Evolutionary conservation across 805 yeast genomes (phyloP), one percentile per base, ranked within the genome.

Genomic region (Metschnikowia borealis): DNA sequence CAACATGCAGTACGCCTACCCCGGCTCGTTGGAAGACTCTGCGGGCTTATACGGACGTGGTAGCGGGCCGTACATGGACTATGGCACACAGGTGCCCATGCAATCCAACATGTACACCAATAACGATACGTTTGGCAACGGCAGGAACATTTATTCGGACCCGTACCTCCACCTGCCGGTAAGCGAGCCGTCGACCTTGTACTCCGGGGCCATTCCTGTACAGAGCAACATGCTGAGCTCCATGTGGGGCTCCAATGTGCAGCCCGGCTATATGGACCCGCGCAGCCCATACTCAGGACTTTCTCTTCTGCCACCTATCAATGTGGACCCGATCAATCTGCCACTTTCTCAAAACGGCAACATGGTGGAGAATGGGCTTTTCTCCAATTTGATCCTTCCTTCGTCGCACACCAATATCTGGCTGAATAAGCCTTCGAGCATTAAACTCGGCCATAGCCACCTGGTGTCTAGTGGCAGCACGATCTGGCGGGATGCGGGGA

Each of bases 341-440:
- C 47, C 57, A 1, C 43, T 52, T 29, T 45, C 53, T 10, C 54
- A 48, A 13, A 44, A 45, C n/a, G 44, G 52, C 34, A 50, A 32
- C 29, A 39, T 21, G 29, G 41, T 32, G 44, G 53, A 52, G n/a
- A 38, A 38, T 29, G 49, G 47, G 5, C 47, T 55, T 43, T 46
- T 54, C 40, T 48, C 41, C 46, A 48, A 48, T 29, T 37, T 55
- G 20, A 37, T 50, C 33, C 52, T 57, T 26, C 47, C 60, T 6
- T 44, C 52, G 4, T 39, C 54, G 7, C 51, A 49, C 39, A 57
- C 46, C 39, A 55, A 49, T 20, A 57, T 57, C 31, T 57, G 60
- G 60, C 60, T 57, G 60, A 58, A 51, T 37, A 45, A 50, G 11
- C 52, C 50, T 7, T 37, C 47, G 41, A 46, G 48, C 10, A 23